phyloP scores from a whole-genome alignment of 148 eudicot species.

The Salicornia ramosissima region DNA sequence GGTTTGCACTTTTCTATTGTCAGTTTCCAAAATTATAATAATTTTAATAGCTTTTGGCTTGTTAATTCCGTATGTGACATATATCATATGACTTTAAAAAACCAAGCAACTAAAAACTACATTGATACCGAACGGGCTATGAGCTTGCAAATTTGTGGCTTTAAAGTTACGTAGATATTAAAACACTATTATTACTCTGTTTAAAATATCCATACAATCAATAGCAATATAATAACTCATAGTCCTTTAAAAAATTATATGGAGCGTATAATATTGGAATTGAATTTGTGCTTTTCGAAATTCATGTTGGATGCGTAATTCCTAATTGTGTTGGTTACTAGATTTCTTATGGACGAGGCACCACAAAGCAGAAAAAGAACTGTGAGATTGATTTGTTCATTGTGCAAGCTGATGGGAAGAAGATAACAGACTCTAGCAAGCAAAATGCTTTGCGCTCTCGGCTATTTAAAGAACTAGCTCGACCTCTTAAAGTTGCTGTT shows the following conservation, averaged over 20 bases:
- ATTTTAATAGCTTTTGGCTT: no score
- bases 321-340: conserved; percentile 17
- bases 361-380: conserved; percentile 29
- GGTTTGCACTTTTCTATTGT: no score
- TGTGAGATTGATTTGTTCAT: conserved; percentile 55
- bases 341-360: conserved; percentile 57
- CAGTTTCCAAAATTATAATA: no score
- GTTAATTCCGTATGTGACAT: no score
- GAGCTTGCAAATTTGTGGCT: no score
- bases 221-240: no score
- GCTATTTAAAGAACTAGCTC: conserved; percentile 39
- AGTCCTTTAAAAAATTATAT: no score
- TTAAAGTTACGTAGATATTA: no score
- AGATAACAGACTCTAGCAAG: conserved; percentile 47
- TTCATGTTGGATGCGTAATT: not conserved
- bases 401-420: conserved; percentile 58
- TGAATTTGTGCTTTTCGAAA: not conserved
- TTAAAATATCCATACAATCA: not conserved
- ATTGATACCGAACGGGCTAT: no score
- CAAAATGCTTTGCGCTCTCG: conserved; percentile 47
- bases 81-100: no score
- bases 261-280: not conserved
- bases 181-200: not conserved
- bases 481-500: conserved; percentile 49
- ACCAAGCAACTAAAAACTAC: no score